phyloP scores from a whole-genome alignment of 352 stramenopile species.

The Pythium brassicae region DNA sequence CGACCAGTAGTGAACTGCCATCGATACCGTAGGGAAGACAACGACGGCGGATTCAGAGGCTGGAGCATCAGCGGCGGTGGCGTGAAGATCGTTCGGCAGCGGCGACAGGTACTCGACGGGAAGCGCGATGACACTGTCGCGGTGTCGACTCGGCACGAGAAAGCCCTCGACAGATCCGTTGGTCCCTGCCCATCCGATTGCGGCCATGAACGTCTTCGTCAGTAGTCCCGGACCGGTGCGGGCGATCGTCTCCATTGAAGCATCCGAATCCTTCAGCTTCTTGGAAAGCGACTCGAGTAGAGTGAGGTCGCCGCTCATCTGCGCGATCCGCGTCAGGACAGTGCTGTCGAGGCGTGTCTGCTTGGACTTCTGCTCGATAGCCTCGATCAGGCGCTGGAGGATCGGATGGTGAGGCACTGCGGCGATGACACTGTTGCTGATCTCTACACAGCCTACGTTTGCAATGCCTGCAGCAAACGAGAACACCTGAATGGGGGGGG shows the following conservation, averaged over 20 bases:
- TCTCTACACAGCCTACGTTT: conserved; percentile 63
- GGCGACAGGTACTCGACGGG: conserved; percentile 35
- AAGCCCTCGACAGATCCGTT: conserved; percentile 15
- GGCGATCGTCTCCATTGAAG: conserved; percentile 39
- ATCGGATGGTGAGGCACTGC: conserved; percentile 25
- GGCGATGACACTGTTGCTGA: conserved; percentile 70
- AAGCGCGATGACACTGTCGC: conserved; percentile 22
- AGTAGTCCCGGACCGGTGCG: conserved; percentile 47
- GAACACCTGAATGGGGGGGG: conserved; percentile 19
- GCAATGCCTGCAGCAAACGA: conserved; percentile 56
- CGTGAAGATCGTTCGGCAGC: conserved; percentile 24
- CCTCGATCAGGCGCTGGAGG: conserved; percentile 24
- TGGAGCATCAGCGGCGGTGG: background rate
- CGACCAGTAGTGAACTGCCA: conserved; percentile 48
- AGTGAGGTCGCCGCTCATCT: conserved; percentile 19
- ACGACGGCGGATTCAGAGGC: background rate
- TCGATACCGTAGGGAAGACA: conserved; percentile 7
- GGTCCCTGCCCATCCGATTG: conserved; percentile 24
- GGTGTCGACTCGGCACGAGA: conserved; percentile 13
- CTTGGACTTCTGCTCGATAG: conserved; percentile 14
- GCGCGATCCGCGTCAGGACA: conserved; percentile 17
- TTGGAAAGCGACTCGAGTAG: background rate
- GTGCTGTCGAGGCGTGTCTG: conserved; percentile 16
- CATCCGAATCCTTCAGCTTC: background rate
- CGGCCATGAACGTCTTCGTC: conserved; percentile 45